Percentiles rank a stretch among this genome's conserved stretches.
Conservation (phyloP, 495 filamentous ascomycete species). For the Friedmanniomyces simplex region DNA sequence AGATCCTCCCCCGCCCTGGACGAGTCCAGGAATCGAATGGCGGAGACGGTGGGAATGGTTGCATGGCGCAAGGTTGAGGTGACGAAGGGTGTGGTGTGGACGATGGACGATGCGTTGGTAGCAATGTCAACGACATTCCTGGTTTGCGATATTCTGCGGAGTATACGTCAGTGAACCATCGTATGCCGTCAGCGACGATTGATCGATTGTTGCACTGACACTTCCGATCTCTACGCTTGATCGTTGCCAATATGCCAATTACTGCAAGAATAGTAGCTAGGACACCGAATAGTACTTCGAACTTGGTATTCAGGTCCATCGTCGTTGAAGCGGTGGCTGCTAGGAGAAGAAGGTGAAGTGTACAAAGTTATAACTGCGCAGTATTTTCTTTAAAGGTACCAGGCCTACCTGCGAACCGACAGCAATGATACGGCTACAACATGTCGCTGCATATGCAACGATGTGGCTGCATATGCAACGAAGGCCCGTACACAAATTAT, state of each 20-base stretch:
- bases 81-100: neutral
- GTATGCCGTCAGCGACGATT: too few species aligned
- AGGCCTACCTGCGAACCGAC: too few species aligned
- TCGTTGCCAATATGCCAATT: neutral
- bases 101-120: neutral
- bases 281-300: slow-evolving; percentile 2
- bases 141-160: neutral
- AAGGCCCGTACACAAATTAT: too few species aligned
- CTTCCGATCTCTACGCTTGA: neutral
- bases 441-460: too few species aligned
- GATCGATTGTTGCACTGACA: neutral
- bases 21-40: neutral
- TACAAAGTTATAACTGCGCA: too few species aligned
- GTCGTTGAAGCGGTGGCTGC: neutral
- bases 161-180: too few species aligned
- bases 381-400: too few species aligned
- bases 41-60: neutral
- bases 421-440: too few species aligned
- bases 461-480: too few species aligned
- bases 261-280: slow-evolving; percentile 6
- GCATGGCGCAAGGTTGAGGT: neutral
- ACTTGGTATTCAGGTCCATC: slow-evolving; percentile 8
- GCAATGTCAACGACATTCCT: neutral
- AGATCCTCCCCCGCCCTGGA: neutral
- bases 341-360: neutral